A percentile compares a stretch with the other conserved stretches of the same genome.
phyloP scores from a whole-genome alignment of 2,329 filamentous ascomycete genomes.

The Diaporthe eres region DNA sequence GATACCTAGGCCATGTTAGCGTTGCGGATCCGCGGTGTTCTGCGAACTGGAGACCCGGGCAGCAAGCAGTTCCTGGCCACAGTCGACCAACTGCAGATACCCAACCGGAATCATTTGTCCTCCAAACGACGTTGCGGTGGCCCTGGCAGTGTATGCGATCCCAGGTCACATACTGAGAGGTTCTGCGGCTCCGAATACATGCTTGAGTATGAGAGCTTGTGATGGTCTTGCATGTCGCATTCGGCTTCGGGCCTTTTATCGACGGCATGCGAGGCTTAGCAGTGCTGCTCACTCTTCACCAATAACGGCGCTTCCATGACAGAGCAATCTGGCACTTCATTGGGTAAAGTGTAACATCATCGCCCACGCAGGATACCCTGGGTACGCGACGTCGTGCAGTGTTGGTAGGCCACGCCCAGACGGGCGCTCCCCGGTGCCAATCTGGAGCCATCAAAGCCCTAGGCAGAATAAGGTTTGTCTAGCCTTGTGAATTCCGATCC shows the following conservation, averaged over 20 bases:
- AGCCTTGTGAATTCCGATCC: background rate
- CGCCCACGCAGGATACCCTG: background rate
- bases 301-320: too few species aligned
- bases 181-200: background rate
- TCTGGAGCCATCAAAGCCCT: background rate
- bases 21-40: background rate
- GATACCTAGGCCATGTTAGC: background rate
- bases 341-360: background rate
- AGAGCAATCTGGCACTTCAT: background rate
- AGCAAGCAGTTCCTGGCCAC: background rate
- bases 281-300: background rate
- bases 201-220: too few species aligned
- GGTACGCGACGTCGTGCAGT: conserved; percentile 4
- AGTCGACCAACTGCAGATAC: background rate
- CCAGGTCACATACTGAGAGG: too few species aligned
- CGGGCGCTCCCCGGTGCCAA: conserved; percentile 17
- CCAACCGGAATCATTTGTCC: background rate
- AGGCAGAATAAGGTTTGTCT: conserved; percentile 10
- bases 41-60: background rate
- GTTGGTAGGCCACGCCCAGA: background rate
- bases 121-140: background rate
- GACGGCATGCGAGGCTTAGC: background rate
- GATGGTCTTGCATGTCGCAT: background rate
- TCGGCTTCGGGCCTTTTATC: background rate
- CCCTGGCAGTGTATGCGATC: background rate